Conservation (phyloP, 2,329 filamentous ascomycete species). For the Rhytidhysteron rufulum region DNA sequence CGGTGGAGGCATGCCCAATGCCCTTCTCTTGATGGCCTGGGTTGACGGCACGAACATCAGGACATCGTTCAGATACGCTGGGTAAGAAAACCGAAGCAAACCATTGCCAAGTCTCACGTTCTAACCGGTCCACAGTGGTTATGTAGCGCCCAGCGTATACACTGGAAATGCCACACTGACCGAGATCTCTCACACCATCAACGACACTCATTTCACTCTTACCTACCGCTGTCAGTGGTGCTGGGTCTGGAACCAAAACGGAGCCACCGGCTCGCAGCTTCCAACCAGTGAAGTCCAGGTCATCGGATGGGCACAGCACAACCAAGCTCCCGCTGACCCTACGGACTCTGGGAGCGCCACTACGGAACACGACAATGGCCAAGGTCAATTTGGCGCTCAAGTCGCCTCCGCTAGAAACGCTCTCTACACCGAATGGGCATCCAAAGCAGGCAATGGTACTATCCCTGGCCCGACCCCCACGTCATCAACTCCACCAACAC, state of each 20-base stretch:
- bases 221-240: constrained; percentile 61
- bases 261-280: constrained; percentile 35
- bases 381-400: constrained; percentile 50
- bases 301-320: constrained; percentile 56
- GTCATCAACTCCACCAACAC: constrained; percentile 20
- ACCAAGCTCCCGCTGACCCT: constrained; percentile 37
- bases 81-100: constrained; percentile 13
- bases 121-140: constrained; percentile 44
- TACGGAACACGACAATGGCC: constrained; percentile 54
- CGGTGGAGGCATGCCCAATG: constrained; percentile 30
- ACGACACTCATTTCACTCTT: constrained; percentile 56
- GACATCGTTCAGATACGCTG: constrained; percentile 28
- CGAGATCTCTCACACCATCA: constrained; percentile 57
- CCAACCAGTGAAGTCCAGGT: constrained; percentile 38
- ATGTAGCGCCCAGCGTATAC: constrained; percentile 57
- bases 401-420: constrained; percentile 44
- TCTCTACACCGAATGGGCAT: constrained; percentile 40
- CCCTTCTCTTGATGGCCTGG: constrained; percentile 32
- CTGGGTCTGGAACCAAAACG: constrained; percentile 42
- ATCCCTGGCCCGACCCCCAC: constrained; percentile 20
- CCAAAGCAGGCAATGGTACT: constrained; percentile 36
- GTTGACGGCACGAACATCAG: constrained; percentile 22
- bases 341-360: constrained; percentile 45
- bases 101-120: background rate
- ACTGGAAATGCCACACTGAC: constrained; percentile 60